Evolutionary conservation across 192 early-diverging fungal species (phyloP), one percentile per base, ranked within the genome.

Genomic region (Umbelopsis isabellina): DNA sequence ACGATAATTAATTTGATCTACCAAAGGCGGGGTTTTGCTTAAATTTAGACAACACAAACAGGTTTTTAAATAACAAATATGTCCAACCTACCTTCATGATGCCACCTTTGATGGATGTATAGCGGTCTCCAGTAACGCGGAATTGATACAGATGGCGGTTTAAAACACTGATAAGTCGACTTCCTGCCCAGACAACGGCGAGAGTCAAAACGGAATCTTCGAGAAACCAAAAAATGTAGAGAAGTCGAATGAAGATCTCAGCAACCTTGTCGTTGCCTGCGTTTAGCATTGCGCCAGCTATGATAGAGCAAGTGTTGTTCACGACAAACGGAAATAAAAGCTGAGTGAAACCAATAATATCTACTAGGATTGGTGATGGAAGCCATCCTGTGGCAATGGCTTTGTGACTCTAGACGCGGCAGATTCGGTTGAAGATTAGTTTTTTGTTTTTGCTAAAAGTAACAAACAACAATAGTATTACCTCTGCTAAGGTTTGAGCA

Each of bases 401-500:
- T 58, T 46, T 76, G 49, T 76, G 70, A 27, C 65, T 71, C 75
- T 76, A 71, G 50, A 50, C 12, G 68, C 21, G 27, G 1, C 23
- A 16, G 46, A 15, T 0, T 1, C 37, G 44, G 12, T 55, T 12
- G 23, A n/a, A 25, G 41, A 49, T 30, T 68, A 46, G 4, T 12
- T 61, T 30, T 46, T 68, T 37, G 20, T 45, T 3, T 20, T 37
- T 12, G 46, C 33, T n/a, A 44, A 50, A 30, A 37, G 27, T 27
- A 48, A 45, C 10, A 55, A 22, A 4, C 15, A 9, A 15, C 10
- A 5, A 49, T 44, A 27, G 47, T 37, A 65, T 47, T 75, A 75
- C 74, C 50, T 70, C 74, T 45, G 74, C 55, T 25, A 75, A 48
- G 33, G 74, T 75, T 69, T 75, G 74, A 35, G 74, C 74, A 70